Evolutionary conservation across 176 grass and related monocot genomes (phyloP), one percentile per base, ranked within the genome.

Genomic region (Aegilops speltoides): DNA sequence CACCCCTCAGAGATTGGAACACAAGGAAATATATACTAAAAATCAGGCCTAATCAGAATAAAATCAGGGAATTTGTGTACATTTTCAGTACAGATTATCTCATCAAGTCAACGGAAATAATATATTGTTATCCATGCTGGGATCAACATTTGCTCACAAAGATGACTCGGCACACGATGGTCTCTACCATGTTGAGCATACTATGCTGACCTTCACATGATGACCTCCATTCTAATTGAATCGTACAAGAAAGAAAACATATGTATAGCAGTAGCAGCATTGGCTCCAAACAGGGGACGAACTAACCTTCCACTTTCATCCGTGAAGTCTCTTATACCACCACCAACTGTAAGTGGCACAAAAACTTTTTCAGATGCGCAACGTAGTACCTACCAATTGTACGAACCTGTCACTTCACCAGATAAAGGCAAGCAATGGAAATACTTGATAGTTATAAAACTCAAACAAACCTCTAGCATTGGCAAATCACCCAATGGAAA

Each of bases 301-400:
- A 85, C 65, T 80, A 86, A 94, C 97, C 94, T 96, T 87, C 97
- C 97, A 85, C 92, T 94, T 57, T 83, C 90, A 93, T 99, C 97
- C 54, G 90, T 99, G 87, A 99, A 99, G 61, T 99, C 97, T 91
- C 97, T 89, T 87, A 99, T 99, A 72, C 97, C 97, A 82, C 97
- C 94, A 81, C 97, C 97, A 89, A 99, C 97, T 70, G 97, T 99
- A 86, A 99, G 90, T 66, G 97, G 97, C 78, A 99, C 97, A 93
- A 99, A 99, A 85, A 99, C 90, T 69, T 94, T 99, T 91, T 99
- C 89, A 50, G 97, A 99, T 64, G 97, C 84, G 77, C 79, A 88
- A 15, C 94, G 90, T 66, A 99, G 84, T 43, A 99, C 94, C 97
- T 99, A 88, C 12, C 63, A 10, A 94, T 72, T 56, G 88, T 57